Base-by-base conservation (phyloP, 345 rosid species). In the Erucastrum elatum region DNA sequence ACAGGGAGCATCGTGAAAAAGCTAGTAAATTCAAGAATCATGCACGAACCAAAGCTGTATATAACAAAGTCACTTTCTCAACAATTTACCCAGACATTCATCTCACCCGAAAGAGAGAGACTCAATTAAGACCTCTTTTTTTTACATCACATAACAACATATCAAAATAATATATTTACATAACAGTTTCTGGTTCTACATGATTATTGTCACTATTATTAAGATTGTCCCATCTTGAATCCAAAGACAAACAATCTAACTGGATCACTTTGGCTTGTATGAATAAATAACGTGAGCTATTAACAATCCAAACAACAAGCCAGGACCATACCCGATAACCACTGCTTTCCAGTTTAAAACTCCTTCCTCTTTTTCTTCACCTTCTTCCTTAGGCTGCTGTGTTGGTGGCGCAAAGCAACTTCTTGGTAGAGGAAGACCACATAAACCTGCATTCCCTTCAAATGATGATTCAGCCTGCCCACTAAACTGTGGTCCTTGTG, bases 381-480 rank as follows among this genome's bases (percentile, higher is more conserved):
- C 74, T 46, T 62, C 49, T 58, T 78, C 77, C 7, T 53, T 16
- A 9, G 61, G 53, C 5, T 64, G 71, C 0, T 75, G 31, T 5
- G 4, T 44, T 1, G 44, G 44, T 8, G n/a, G 41, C 9, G 3
- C 44, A 15, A 12, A 67, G 67, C 79, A 75, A 12, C 10, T 55
- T 29, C 26, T 59, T 15, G 59, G 5, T 0, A 75, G 56, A 75
- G 78, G 78, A 58, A 75, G 72, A 75, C 72, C 78, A 75, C 78
- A 75, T 3, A 75, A 58, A 5, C 58, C 66, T 53, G 2, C 71
- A 5, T 66, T 66, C 55, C 70, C 70, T 66, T 66, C 55, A 39
- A 66, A 66, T 11, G 70, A 66, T 21, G 70, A 39, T 66, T 37
- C 33, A 39, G 55, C 33, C 21, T 66, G 70, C 10, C 70, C 70